phyloP scores from a whole-genome alignment of 139 green algal genomes.

The Nannochloris sp. region DNA sequence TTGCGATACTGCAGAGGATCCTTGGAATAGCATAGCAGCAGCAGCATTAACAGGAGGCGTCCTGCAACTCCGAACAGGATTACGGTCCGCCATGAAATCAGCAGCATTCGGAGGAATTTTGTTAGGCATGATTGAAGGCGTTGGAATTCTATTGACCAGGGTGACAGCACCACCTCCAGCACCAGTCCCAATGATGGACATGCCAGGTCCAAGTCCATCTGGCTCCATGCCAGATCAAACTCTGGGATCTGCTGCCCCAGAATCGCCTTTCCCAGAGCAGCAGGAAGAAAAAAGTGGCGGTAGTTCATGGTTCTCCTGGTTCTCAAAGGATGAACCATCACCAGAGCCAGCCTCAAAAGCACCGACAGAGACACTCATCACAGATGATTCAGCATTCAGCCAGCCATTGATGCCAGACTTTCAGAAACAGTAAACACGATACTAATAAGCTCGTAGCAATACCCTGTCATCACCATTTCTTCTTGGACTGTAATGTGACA shows the following conservation, averaged over 20 bases:
- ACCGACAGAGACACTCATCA: too few species aligned
- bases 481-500: too few species aligned
- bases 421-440: too few species aligned
- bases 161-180: constrained; percentile 72
- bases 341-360: too few species aligned
- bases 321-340: too few species aligned
- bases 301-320: too few species aligned
- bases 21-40: constrained; percentile 93
- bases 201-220: constrained; percentile 20
- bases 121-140: constrained; percentile 93
- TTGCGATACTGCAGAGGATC: constrained; percentile 69
- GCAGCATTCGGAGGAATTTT: constrained; percentile 90
- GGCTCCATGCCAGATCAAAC: neutral
- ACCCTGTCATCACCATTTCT: too few species aligned
- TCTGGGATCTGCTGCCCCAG: neutral
- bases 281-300: neutral
- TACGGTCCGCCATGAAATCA: constrained; percentile 56
- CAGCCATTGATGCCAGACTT: too few species aligned
- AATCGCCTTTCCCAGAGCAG: neutral
- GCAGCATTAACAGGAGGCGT: constrained; percentile 83
- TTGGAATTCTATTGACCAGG: constrained; percentile 88
- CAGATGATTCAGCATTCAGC: too few species aligned
- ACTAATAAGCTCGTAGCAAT: too few species aligned
- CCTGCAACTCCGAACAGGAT: constrained; percentile 80
- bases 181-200: constrained; percentile 38